A percentile compares a stretch with the other conserved stretches of the same genome.
phyloP scores from a whole-genome alignment of 2,329 filamentous ascomycete species.

The Fulvia fulva region DNA sequence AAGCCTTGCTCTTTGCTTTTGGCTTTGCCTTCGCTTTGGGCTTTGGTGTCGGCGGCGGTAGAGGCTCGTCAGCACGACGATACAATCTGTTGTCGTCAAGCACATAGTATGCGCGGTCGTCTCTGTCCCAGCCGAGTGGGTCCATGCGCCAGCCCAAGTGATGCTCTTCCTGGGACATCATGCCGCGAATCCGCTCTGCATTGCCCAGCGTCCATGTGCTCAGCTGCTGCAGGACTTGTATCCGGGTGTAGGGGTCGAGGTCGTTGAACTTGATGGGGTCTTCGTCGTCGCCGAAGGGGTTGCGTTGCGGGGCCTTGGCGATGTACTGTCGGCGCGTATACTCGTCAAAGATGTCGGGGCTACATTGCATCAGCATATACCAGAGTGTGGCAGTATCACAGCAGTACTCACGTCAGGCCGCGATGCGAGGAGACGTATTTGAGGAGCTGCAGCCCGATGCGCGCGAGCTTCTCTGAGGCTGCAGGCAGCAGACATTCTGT shows the following conservation, averaged over 20 bases:
- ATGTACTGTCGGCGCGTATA: conserved; percentile 86
- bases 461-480: conserved; percentile 67
- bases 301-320: conserved; percentile 71
- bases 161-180: conserved; percentile 75
- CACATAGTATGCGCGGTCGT: conserved; percentile 84
- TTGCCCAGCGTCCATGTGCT: conserved; percentile 86
- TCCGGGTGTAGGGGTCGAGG: conserved; percentile 79
- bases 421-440: conserved; percentile 94
- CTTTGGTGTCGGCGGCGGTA: conserved; percentile 55
- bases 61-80: conserved; percentile 71
- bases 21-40: conserved; percentile 51
- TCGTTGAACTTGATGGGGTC: conserved; percentile 69
- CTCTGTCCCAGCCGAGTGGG: conserved; percentile 79
- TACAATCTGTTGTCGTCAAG: conserved; percentile 94
- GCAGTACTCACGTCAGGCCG: conserved; percentile 70
- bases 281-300: conserved; percentile 81
- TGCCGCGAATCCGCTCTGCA: conserved; percentile 79
- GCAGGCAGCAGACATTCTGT: conserved; percentile 76
- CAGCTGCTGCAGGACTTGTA: conserved; percentile 78
- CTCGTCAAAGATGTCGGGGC: conserved; percentile 84
- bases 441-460: conserved; percentile 80
- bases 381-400: background rate
- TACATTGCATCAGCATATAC: conserved; percentile 38
- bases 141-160: conserved; percentile 57
- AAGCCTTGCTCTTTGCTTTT: conserved; percentile 53